Base-by-base conservation (phyloP, 2,329 filamentous ascomycete genomes). In the Reticulascus tulasneorum region DNA sequence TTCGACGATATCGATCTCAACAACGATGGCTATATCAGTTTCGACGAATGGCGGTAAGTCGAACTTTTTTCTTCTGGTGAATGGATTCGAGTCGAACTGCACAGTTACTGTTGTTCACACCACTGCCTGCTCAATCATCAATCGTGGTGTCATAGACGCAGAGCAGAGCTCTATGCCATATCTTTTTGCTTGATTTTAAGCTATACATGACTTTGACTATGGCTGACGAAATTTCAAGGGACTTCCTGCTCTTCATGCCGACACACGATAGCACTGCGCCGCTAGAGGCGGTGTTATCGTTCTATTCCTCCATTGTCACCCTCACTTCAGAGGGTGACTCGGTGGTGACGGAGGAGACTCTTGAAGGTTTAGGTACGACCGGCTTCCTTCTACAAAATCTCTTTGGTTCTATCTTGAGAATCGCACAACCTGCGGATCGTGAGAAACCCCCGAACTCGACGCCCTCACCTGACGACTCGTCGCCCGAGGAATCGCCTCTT, bases 321-420 rank as follows among this genome's bases (percentile, higher is more conserved):
- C 73, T 98, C 58, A 95, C 87, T 54, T 74, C 88, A 43, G 93
- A 98, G 73, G 93, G 93, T 61, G 93, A 97, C 68, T 93, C 93
- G 50, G 75, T 86, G 53, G 82, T 97, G 53, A 87, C 83, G 69
- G 90, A 94, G 67, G 88, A 95, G 60, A 84, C 83, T 58, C 77
- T 95, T 56, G 79, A 94, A 74, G 86, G 90, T 67, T 73, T 94
- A 90, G 91, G 91, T 95, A 96, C 75, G 79, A 74, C 73, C 60
- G 69, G 66, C 63, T 81, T 78, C 67, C 75, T 89, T 77, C 67
- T 83, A 62, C 73, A 78, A 62, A 72, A 76, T 66, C 71, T 89
- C 53, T 86, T 90, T 72, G 84, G 84, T 66, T 82, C 82, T 58
- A 73, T 91, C 54, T 68, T 86, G 55, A 75, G 79, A 63, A 72